These are phyloP conservation scores for Phlebopus sp. DNA, from an alignment of 1,284 basidiomycete species.

Conservation along the genomic window DNA sequence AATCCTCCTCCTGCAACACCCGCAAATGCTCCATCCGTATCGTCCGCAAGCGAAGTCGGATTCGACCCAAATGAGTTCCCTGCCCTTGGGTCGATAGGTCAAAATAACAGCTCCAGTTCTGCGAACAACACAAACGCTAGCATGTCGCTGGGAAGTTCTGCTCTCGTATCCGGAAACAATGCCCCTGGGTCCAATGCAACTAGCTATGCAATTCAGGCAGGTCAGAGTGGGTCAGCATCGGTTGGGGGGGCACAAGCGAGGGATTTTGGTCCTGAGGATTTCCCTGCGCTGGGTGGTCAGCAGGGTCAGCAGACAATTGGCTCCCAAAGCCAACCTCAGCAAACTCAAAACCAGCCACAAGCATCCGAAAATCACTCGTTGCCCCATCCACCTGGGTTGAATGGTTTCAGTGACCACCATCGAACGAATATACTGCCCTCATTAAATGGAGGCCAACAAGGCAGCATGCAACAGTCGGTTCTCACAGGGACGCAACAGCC, in stretches of 20 bases:
- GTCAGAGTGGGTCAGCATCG: conserved; percentile 49
- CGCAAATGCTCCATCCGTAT: conserved; percentile 50
- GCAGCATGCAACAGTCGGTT: conserved; percentile 17
- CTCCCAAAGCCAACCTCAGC: conserved; percentile 31
- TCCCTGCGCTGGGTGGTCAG: conserved; percentile 75
- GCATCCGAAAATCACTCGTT: conserved; percentile 37
- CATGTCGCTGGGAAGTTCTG: conserved; percentile 18
- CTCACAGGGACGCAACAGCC: conserved; percentile 35
- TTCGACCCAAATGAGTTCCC: conserved; percentile 86
- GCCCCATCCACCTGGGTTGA: conserved; percentile 66
- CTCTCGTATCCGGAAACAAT: conserved; percentile 32
- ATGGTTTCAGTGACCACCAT: conserved; percentile 58
- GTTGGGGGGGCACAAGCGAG: conserved; percentile 45
- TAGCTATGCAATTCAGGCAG: conserved; percentile 77
- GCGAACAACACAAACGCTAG: conserved; percentile 34
- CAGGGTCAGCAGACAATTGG: conserved; percentile 28
- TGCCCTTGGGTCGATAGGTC: conserved; percentile 64
- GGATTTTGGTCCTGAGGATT: conserved; percentile 79
- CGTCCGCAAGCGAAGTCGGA: conserved; percentile 70
- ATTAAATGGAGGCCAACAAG: conserved; percentile 36
- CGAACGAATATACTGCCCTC: conserved; percentile 55
- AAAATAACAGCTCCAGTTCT: conserved; percentile 34
- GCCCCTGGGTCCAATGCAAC: conserved; percentile 35
- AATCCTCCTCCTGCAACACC: conserved; percentile 43
- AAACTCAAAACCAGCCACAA: conserved; percentile 32